Base-by-base conservation (phyloP, 163 green algal genomes). In the Scenedesmus sp. region DNA sequence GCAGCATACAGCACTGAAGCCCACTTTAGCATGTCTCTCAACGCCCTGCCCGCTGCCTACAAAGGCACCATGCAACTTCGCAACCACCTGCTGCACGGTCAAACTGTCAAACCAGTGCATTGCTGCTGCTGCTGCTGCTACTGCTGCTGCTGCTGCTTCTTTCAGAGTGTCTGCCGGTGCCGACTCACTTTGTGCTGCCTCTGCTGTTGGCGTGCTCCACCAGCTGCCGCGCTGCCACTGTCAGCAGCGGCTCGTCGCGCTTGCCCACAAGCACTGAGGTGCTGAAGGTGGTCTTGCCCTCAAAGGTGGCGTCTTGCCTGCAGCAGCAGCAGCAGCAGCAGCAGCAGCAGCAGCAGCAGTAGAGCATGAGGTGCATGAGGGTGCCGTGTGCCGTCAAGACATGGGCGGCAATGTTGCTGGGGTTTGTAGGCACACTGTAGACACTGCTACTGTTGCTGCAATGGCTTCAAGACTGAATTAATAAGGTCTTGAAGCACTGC, bases 211-310 rank as follows among this genome's bases (percentile, higher is more conserved):
- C 64, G 23, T 66, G 20, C 85, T 96, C 90, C 15, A 94, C 93
- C 57, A 96, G 82, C 76, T 92, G 91, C 67, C 93, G 88, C 2
- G 94, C 92, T 67, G 82, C 90, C 12, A 96, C 59, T 73, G 79
- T 92, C 23, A 96, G 82, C 66, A 88, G 16, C 8, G 94, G 89
- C 60, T 95, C 92, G 23, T 95, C 94, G 10, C 94, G 82, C 55
- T 89, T 93, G 56, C 94, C 94, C n/a, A 96, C 56, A 55, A 95
- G 87, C 54, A 94, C 88, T 1, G 84, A 77, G 0, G 92, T 93
- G 57, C 60, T 93, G 92, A 91, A 95, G 56, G 92, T 95, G 67
- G 89, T 90, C 34, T 92, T 88, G 18, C 94, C 94, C 9, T 95
- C 92, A 26, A 95, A 86, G 4, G 91, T 92, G 52, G 87, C 64